phyloP scores from a whole-genome alignment of 495 filamentous ascomycete genomes.

The Penicillium lagena region DNA sequence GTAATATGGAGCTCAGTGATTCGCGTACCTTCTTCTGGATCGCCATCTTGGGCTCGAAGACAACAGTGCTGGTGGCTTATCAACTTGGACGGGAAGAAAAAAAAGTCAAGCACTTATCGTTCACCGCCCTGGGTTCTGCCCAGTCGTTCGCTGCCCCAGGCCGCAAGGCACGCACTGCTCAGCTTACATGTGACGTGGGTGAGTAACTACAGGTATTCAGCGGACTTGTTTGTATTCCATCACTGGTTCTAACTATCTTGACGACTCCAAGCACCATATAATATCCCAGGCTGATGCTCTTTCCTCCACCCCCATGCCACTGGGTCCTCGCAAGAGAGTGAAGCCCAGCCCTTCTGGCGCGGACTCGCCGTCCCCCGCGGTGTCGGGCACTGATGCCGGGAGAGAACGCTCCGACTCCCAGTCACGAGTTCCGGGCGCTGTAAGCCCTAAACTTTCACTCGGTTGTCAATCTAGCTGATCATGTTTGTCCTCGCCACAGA shows the following conservation, averaged over 20 bases:
- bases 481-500: slow-evolving; percentile 12
- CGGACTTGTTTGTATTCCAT: too few species aligned
- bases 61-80: background rate
- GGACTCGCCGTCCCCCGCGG: slow-evolving; percentile 27
- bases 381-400: slow-evolving; percentile 23
- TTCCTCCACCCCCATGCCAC: slow-evolving; percentile 32
- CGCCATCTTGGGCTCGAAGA: slow-evolving; percentile 59
- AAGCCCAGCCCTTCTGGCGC: slow-evolving; percentile 49
- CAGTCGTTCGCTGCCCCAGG: slow-evolving; percentile 18
- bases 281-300: slow-evolving; percentile 21
- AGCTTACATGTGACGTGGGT: slow-evolving; percentile 28
- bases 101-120: slow-evolving; percentile 18
- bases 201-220: too few species aligned
- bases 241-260: too few species aligned
- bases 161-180: slow-evolving; percentile 9
- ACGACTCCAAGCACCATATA: background rate
- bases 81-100: slow-evolving; percentile 11
- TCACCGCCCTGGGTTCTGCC: slow-evolving; percentile 15
- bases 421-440: slow-evolving; percentile 25
- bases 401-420: slow-evolving; percentile 20
- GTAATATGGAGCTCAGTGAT: background rate
- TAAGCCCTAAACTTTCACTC: slow-evolving; percentile 11
- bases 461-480: slow-evolving; percentile 9
- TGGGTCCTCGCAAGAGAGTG: slow-evolving; percentile 59
- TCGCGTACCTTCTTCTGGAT: slow-evolving; percentile 84